These are phyloP conservation scores for Talaromyces verruculosus DNA, from an alignment of 2,329 filamentous ascomycete species.

Conservation along the genomic window DNA sequence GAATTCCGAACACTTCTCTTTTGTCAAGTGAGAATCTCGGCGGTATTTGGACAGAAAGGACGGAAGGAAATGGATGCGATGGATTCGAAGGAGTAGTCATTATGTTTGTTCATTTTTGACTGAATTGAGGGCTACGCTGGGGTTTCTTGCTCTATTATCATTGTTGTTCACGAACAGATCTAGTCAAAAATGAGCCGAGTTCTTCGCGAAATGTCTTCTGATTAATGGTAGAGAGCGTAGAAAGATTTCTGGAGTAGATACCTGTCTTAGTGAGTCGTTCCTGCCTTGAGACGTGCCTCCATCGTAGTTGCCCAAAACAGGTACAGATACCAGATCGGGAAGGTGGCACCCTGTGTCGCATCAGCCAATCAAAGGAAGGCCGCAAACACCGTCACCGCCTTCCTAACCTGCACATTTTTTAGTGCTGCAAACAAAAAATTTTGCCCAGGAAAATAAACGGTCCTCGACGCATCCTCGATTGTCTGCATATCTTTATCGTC, in stretches of 20 bases:
- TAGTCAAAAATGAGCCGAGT: slow-evolving; percentile 3
- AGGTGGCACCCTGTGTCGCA: not conserved
- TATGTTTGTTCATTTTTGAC: slow-evolving; percentile 4
- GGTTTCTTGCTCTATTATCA: slow-evolving; percentile 1
- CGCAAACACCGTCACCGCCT: slow-evolving; percentile 16
- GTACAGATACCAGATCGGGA: not conserved
- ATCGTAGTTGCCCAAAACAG: slow-evolving; percentile 6
- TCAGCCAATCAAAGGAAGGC: slow-evolving; percentile 4
- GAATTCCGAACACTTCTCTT: not conserved
- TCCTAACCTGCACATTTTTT: slow-evolving; percentile 8
- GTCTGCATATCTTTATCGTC: not conserved
- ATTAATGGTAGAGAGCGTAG: not conserved
- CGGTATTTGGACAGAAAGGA: not conserved
- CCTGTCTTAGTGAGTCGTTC: not conserved
- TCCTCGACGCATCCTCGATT: not conserved
- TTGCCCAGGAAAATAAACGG: not conserved
- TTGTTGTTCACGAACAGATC: not conserved
- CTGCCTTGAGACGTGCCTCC: not conserved
- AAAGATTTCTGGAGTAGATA: not conserved
- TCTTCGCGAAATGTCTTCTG: not conserved
- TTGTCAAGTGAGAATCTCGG: not conserved
- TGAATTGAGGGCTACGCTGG: not conserved
- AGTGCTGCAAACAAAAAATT: slow-evolving; percentile 5
- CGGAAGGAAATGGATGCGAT: not conserved
- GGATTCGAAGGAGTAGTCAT: not conserved